phyloP scores from a whole-genome alignment of 1,284 basidiomycete species.

The Veloboletus limbatus region DNA sequence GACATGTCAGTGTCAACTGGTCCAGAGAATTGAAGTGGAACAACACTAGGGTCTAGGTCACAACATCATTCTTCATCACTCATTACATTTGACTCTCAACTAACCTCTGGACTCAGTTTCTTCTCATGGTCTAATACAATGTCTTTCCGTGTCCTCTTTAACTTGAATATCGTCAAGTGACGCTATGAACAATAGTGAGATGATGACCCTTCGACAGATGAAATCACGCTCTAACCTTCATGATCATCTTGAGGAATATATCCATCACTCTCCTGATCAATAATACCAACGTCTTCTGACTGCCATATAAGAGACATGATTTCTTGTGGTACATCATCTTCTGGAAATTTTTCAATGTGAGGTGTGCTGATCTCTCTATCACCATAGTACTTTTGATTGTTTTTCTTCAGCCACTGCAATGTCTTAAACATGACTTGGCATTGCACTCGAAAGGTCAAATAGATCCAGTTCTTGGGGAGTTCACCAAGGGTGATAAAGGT shows the following conservation, averaged over 20 bases:
- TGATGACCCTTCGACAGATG: too few relatives aligned
- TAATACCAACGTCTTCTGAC: not conserved
- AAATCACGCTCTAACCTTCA: too few relatives aligned
- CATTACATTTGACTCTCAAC: too few relatives aligned
- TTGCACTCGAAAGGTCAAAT: conserved; percentile 26
- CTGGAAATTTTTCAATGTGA: not conserved
- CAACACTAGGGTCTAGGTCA: not conserved
- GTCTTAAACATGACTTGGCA: conserved; percentile 23
- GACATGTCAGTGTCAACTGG: not conserved
- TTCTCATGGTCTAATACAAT: too few relatives aligned
- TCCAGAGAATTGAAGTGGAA: conserved; percentile 1
- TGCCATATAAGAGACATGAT: not conserved
- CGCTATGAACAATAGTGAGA: too few relatives aligned
- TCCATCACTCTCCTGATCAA: not conserved
- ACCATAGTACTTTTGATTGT: conserved; percentile 35
- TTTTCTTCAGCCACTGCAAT: conserved; percentile 33
- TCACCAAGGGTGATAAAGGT: conserved; percentile 14
- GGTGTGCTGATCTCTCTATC: conserved; percentile 27
- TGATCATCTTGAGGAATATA: not conserved
- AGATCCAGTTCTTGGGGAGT: conserved; percentile 17
- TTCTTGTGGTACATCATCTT: not conserved
- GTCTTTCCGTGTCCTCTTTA: too few relatives aligned
- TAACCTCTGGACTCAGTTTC: too few relatives aligned
- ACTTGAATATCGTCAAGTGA: too few relatives aligned
- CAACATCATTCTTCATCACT: not conserved